Percentiles rank a stretch among this genome's conserved stretches.
These are phyloP conservation scores for Hypoxylon sp. DNA, from an alignment of 2,329 filamentous ascomycete species.

Conservation along the genomic window DNA sequence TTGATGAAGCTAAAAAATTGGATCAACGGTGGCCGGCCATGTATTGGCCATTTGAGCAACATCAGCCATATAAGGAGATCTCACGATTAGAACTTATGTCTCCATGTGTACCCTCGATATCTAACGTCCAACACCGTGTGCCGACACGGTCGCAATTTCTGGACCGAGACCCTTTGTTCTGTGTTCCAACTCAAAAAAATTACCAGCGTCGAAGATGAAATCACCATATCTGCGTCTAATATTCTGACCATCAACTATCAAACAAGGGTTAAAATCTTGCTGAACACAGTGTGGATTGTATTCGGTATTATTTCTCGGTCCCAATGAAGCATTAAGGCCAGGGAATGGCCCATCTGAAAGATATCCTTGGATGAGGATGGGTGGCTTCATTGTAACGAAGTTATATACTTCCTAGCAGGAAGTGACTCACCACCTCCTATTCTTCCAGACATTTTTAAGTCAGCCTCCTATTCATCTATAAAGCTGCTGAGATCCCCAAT, in stretches of 20 bases:
- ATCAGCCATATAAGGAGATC: slow-evolving; percentile 39
- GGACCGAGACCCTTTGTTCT: slow-evolving; percentile 48
- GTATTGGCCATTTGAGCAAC: slow-evolving; percentile 49
- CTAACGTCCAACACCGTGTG: slow-evolving; percentile 52
- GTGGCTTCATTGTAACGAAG: slow-evolving; percentile 7
- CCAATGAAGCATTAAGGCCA: slow-evolving; percentile 52
- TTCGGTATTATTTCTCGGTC: slow-evolving; percentile 48
- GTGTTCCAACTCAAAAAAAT: slow-evolving; percentile 52
- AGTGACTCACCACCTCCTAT: slow-evolving; percentile 49
- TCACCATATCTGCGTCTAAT: slow-evolving; percentile 34
- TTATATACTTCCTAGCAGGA: neutral
- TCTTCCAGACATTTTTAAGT: slow-evolving; percentile 46
- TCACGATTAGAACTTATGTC: slow-evolving; percentile 46
- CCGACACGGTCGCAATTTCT: slow-evolving; percentile 41
- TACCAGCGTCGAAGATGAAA: slow-evolving; percentile 40
- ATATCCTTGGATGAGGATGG: slow-evolving; percentile 41
- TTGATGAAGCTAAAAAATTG: slow-evolving; percentile 57
- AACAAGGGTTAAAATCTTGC: slow-evolving; percentile 52
- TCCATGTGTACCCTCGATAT: slow-evolving; percentile 53
- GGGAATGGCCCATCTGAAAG: slow-evolving; percentile 52
- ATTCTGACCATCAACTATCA: slow-evolving; percentile 44
- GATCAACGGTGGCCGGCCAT: slow-evolving; percentile 51
- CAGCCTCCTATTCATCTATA: slow-evolving; percentile 34
- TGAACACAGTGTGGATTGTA: slow-evolving; percentile 55
- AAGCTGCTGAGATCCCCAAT: slow-evolving; percentile 39